phyloP scores from a whole-genome alignment of 1,284 basidiomycete species.

The Gymnopus androsaceus region DNA sequence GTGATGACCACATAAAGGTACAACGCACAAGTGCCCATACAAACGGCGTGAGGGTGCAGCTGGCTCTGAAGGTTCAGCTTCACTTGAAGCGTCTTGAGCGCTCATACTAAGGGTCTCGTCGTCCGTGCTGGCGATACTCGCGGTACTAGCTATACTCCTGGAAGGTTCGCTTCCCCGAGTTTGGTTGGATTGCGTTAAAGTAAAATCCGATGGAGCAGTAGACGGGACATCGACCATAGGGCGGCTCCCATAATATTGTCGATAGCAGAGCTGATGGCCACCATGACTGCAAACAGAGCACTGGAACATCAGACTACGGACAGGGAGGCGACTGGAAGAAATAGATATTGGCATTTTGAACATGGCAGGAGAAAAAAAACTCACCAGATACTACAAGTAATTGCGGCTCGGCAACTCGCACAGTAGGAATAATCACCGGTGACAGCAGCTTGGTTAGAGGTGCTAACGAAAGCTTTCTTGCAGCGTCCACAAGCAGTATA shows the following conservation, averaged over 20 bases:
- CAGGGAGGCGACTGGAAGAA: constrained; percentile 66
- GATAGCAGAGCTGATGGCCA: constrained; percentile 75
- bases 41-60: neutral
- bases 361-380: constrained; percentile 25
- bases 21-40: constrained; percentile 60
- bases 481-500: constrained; percentile 69
- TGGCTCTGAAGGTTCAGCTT: neutral
- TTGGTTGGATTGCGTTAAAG: constrained; percentile 21
- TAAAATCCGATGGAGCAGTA: constrained; percentile 9
- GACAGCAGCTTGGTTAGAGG: constrained; percentile 26
- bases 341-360: constrained; percentile 8
- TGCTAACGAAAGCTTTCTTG: constrained; percentile 55
- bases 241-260: constrained; percentile 57
- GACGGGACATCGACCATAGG: constrained; percentile 46
- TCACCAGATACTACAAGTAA: constrained; percentile 72
- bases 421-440: constrained; percentile 55
- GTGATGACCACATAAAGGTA: constrained; percentile 61
- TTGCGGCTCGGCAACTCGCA: constrained; percentile 49
- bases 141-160: constrained; percentile 9
- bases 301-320: constrained; percentile 64
- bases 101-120: constrained; percentile 10
- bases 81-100: constrained; percentile 8
- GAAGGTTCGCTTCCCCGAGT: constrained; percentile 2
- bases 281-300: constrained; percentile 76
- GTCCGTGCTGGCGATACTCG: neutral